A percentile compares a stretch with the other conserved stretches of the same genome.
Evolutionary conservation across 345 rosid species (phyloP).

Genomic region (Bruguiera gymnorhiza): DNA sequence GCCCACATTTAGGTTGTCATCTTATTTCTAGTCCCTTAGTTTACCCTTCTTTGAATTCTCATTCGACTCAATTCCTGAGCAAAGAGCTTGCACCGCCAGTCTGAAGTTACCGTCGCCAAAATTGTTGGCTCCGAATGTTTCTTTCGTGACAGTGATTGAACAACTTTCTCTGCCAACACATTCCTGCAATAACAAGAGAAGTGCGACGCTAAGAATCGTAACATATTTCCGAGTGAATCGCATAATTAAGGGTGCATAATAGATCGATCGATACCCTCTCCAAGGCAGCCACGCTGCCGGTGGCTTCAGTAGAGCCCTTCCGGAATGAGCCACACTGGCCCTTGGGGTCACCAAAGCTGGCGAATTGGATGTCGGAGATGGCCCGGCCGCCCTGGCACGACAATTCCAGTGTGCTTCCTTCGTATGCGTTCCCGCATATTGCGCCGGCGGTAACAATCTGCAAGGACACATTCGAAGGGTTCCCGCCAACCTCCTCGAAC

Average conservation of each 20-base stretch:
- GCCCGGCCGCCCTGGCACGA: constrained; percentile 1
- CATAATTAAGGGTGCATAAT: not conserved
- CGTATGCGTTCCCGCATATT: not conserved
- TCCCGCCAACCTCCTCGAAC: constrained; percentile 15
- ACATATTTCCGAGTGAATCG: too few species aligned
- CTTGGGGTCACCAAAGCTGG: constrained; percentile 15
- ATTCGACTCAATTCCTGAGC: not conserved
- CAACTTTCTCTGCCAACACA: constrained; percentile 7
- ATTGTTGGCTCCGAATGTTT: not conserved
- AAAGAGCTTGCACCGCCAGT: constrained; percentile 8
- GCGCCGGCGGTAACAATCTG: constrained; percentile 8
- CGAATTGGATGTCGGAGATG: constrained; percentile 11
- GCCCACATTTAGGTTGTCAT: too few species aligned
- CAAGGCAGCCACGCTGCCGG: not conserved
- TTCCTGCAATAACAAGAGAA: not conserved
- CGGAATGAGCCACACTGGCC: constrained; percentile 7
- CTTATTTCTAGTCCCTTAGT: too few species aligned
- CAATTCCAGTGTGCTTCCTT: constrained; percentile 13
- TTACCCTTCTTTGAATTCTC: too few species aligned
- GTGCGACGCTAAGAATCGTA: not conserved
- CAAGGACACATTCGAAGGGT: constrained; percentile 3
- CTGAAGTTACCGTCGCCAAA: not conserved
- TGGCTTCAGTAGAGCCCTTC: not conserved
- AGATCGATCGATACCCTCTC: not conserved
- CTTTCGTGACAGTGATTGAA: not conserved